Evolutionary conservation across 495 filamentous ascomycete species (phyloP), one percentile per base, ranked within the genome.

Genomic region (Trichoderma erinaceum): DNA sequence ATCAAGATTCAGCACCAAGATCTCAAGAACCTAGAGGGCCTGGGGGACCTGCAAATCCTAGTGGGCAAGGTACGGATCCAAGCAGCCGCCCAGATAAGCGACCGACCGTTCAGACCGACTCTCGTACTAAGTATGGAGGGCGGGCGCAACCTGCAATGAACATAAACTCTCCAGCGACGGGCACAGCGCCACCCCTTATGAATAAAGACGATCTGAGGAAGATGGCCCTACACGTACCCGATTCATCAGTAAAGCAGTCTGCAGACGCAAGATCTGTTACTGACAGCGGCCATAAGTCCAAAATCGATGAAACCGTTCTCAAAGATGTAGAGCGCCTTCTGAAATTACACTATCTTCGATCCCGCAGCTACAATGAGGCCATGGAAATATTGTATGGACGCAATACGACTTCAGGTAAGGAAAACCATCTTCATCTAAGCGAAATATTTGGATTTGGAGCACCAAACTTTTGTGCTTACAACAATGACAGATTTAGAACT

Each of bases 271-370:
- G 27, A 11, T 64, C 48, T 21, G 11, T 48, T 25, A 65, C 56
- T 23, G 44, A 52, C 48, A 63, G 46, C 18, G 61, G 41, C 27
- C 61, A 69, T 44, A 64, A 44, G 16, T 68, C 69, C 68, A 69
- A 70, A 29, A 58, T 68, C 70, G 69, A 68, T 69, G 23, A 61
- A 32, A 25, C 56, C 5, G 29, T 18, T 15, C 11, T 61, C 1
- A 61, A 70, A 25, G 63, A 27, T 7, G 67, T 73, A 58, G 69
- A 70, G 29, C 67, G 69, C 41, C 68, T 69, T 63, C 67, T 71
- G 16, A 77, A 73, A 29, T 43, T 76, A 32, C 70, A 77, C 25
- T 77, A 68, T 63, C 50, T 77, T 44, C 70, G 74, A 10, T 70
- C 68, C 41, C 70, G 56, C 41, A 68, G 69, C 29, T 68, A 73